Percentiles rank a stretch among this genome's conserved stretches.
These are phyloP conservation scores for Uronychia setigera DNA, from an alignment of 73 alveolate genomes.

Conservation along the genomic window DNA sequence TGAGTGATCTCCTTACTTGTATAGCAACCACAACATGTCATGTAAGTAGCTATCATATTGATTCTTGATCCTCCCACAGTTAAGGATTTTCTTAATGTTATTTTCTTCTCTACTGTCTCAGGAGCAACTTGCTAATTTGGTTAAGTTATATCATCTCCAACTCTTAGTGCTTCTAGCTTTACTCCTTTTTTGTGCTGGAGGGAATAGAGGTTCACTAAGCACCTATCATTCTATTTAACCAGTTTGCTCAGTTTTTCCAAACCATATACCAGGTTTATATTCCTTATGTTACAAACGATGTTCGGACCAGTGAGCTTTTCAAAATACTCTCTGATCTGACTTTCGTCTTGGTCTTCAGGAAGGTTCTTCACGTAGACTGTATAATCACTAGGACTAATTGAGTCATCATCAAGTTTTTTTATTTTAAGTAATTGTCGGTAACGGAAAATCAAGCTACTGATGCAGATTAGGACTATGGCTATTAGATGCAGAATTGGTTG, in stretches of 20 bases:
- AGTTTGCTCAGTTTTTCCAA: background rate
- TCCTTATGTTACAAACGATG: background rate
- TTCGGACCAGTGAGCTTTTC: background rate
- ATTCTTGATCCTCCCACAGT: no score
- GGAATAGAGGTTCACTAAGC: background rate
- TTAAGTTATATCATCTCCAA: no score
- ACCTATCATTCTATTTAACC: background rate
- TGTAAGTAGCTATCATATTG: no score
- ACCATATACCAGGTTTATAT: constrained; percentile 7
- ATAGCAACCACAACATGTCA: background rate
- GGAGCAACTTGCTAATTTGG: no score
- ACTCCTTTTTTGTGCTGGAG: background rate
- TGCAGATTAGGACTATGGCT: background rate
- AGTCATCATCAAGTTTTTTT: constrained; percentile 15
- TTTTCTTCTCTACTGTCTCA: no score
- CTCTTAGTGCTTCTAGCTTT: background rate
- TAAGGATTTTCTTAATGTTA: no score
- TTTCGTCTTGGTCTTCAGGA: constrained; percentile 11
- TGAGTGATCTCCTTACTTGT: no score
- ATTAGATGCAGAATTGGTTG: background rate
- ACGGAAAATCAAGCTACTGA: background rate
- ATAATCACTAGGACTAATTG: constrained; percentile 22
- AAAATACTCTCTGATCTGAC: constrained; percentile 16
- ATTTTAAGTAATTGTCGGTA: background rate
- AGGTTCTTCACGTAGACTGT: constrained; percentile 18